Percentiles rank a stretch among this genome's conserved stretches.
These are phyloP conservation scores for Cercospora sp. DNA, from an alignment of 2,329 filamentous ascomycete species.

Conservation along the genomic window DNA sequence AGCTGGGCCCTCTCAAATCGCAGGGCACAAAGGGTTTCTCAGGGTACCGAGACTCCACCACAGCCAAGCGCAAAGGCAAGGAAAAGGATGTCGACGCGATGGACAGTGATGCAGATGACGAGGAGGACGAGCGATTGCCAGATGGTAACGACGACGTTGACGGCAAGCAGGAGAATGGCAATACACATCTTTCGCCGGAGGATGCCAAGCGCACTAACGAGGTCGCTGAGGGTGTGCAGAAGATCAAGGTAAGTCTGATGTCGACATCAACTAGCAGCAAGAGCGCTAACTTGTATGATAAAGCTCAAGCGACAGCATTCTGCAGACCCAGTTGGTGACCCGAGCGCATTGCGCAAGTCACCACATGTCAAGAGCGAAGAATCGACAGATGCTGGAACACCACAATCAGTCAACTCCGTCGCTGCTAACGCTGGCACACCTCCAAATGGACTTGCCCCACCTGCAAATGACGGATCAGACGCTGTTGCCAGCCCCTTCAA, in stretches of 20 bases:
- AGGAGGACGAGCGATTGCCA: conserved; percentile 59
- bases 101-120: conserved; percentile 74
- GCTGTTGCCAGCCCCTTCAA: conserved; percentile 71
- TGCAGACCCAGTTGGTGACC: conserved; percentile 61
- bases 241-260: conserved; percentile 67
- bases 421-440: conserved; percentile 38
- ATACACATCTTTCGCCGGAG: conserved; percentile 60
- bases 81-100: conserved; percentile 62
- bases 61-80: conserved; percentile 59
- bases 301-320: conserved; percentile 82
- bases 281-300: conserved; percentile 28
- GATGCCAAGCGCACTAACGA: conserved; percentile 73
- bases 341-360: conserved; percentile 45
- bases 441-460: conserved; percentile 33
- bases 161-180: conserved; percentile 61
- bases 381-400: conserved; percentile 48
- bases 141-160: conserved; percentile 62
- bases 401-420: conserved; percentile 38
- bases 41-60: conserved; percentile 63
- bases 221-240: conserved; percentile 75
- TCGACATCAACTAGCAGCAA: not conserved
- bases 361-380: conserved; percentile 42
- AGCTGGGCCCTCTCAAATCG: conserved; percentile 78
- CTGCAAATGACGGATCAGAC: conserved; percentile 47
- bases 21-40: conserved; percentile 89